Percentiles rank a stretch among this genome's conserved stretches.
These are phyloP conservation scores for Penicillium decumbens DNA, from an alignment of 2,329 filamentous ascomycete species.

Conservation along the genomic window DNA sequence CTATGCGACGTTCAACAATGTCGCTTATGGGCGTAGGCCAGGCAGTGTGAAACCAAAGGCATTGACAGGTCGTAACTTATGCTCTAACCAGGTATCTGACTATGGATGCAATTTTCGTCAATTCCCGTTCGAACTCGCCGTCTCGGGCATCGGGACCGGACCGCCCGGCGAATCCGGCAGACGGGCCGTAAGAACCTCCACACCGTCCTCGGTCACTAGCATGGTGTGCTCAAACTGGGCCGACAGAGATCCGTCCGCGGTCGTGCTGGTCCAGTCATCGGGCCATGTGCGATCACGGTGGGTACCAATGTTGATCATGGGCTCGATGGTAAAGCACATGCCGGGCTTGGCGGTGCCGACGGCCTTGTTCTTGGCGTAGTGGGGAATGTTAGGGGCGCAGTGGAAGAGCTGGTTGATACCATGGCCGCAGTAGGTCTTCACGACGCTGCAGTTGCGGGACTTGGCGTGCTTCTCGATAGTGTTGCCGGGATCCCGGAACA, in stretches of 20 bases:
- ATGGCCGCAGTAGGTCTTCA: slow-evolving; percentile 94
- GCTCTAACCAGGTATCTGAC: slow-evolving; percentile 11
- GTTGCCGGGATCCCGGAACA: slow-evolving; percentile 90
- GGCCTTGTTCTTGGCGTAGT: slow-evolving; percentile 98
- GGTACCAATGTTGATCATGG: slow-evolving; percentile 92
- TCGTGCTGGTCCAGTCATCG: slow-evolving; percentile 97
- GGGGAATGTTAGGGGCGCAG: slow-evolving; percentile 85
- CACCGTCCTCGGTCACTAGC: slow-evolving; percentile 74
- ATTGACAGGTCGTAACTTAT: slow-evolving; percentile 16
- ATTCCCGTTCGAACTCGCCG: slow-evolving; percentile 18
- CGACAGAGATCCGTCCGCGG: slow-evolving; percentile 79
- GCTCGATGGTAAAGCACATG: slow-evolving; percentile 99
- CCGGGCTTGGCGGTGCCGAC: slow-evolving; percentile 89
- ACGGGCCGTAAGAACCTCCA: slow-evolving; percentile 75
- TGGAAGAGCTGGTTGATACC: slow-evolving; percentile 94
- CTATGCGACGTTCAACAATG: not conserved
- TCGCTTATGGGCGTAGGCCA: not conserved
- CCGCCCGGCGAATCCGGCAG: slow-evolving; percentile 70
- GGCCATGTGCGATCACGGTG: slow-evolving; percentile 95
- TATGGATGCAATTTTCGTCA: slow-evolving; percentile 10
- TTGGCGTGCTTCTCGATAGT: slow-evolving; percentile 95
- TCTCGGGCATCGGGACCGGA: slow-evolving; percentile 55
- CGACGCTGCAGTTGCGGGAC: slow-evolving; percentile 75
- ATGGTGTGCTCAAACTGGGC: slow-evolving; percentile 94
- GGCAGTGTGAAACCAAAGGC: not conserved